Conservation (phyloP, 2,329 filamentous ascomycete species). For the Fusarium sublunatum region DNA sequence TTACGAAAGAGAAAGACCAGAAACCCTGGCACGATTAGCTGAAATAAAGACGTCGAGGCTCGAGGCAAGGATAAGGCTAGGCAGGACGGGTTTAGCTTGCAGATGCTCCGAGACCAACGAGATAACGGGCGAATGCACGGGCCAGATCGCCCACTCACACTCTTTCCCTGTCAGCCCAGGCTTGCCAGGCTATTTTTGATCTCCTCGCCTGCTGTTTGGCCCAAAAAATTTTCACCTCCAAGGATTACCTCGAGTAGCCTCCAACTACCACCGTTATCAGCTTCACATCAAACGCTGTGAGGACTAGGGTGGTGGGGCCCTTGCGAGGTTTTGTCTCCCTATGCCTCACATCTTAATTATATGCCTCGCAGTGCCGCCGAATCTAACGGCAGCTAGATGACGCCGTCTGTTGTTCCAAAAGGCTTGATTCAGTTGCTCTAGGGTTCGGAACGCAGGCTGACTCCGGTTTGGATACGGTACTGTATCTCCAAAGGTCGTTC, state of each 20-base stretch:
- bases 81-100: conserved; percentile 1
- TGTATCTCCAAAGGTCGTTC: too few species aligned
- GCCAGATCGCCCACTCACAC: conserved; percentile 37
- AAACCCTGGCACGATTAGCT: conserved; percentile 12
- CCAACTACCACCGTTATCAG: conserved; percentile 8
- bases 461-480: conserved; percentile 20
- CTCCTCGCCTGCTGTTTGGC: conserved; percentile 22
- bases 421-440: neutral
- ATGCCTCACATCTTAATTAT: conserved; percentile 14
- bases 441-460: neutral
- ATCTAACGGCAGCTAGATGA: conserved; percentile 8
- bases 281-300: conserved; percentile 8
- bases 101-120: conserved; percentile 16
- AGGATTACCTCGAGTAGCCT: conserved; percentile 5
- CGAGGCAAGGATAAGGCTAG: conserved; percentile 22
- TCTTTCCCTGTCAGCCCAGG: conserved; percentile 5
- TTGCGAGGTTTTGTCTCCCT: neutral
- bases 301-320: too few species aligned
- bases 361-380: conserved; percentile 26
- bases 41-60: conserved; percentile 12
- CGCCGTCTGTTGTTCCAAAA: neutral
- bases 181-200: conserved; percentile 25
- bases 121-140: conserved; percentile 39
- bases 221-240: conserved; percentile 28
- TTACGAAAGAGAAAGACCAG: conserved; percentile 12